Base-by-base conservation (phyloP, 2,329 filamentous ascomycete genomes). In the Colletotrichum lentis region DNA sequence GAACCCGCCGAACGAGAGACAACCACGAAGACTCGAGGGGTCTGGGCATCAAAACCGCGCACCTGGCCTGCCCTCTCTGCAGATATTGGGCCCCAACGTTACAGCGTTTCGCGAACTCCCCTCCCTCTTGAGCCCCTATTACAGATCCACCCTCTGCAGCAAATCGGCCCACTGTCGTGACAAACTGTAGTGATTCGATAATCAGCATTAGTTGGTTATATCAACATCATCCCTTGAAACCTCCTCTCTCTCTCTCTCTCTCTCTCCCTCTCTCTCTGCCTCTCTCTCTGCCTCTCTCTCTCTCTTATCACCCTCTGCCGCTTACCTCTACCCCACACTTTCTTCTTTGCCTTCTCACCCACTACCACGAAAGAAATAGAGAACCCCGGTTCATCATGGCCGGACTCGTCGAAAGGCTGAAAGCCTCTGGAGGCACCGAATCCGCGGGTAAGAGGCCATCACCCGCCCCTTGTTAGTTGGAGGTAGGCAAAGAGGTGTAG, bases 401-500 rank as follows among this genome's bases (percentile, higher is more conserved):
- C 14, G 73, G 74, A 37, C 76, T 83, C 24, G 71, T 80, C 18
- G 76, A 82, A 12, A 78, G 73, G 41, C 67, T 83, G 62, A 80
- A 79, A 5, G 78, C 79, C 18, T 79, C 80, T 56, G 78, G 79
- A 20, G 78, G 77, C n/a, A 70, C 76, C 31, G 80, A 82, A 70
- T 77, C 78, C 35, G 79, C 77, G 75, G 81, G 76, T 60, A 56
- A 69, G 57, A 16, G 5, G 8, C n/a, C 27, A 16, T 16, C 50
- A 14, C 6, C 4, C 24, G 4, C 24, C 6, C 4, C 7, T 10
- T 11, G 5, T 14, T 14, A 20, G 18, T 20, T 18, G n/a, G 14
- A 31, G 50, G 20, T 10, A 53, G 4, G 10, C 31, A 24, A 24
- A 4, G 10, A 37, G n/a, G 16, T 8, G 5, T 12, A 14, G 50